phyloP scores from a whole-genome alignment of 176 grass and related monocot genomes.

The Lolium multiflorum region DNA sequence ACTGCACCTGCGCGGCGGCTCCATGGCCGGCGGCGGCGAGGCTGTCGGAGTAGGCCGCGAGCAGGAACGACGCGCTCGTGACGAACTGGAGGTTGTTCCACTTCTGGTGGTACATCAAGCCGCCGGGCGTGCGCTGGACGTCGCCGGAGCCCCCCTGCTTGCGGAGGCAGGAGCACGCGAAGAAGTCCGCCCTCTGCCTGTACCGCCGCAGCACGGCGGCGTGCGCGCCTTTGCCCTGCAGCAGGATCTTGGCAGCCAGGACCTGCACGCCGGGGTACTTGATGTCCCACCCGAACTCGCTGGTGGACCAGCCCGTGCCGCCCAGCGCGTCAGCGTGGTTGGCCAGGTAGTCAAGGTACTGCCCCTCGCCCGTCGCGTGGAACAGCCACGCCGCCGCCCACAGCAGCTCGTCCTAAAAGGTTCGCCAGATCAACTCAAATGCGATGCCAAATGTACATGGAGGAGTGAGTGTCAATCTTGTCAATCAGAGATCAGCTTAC shows the following conservation, averaged over 20 bases:
- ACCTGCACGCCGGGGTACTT: constrained; percentile 89
- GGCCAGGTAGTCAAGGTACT: constrained; percentile 79
- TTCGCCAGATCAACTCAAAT: not conserved
- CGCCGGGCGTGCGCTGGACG: constrained; percentile 69
- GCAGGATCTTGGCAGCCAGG: constrained; percentile 73
- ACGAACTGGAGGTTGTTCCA: constrained; percentile 98
- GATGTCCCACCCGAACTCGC: constrained; percentile 87
- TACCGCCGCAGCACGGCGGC: constrained; percentile 55
- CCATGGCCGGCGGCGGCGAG: constrained; percentile 42
- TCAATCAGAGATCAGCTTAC: constrained; percentile 8
- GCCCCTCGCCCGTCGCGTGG: constrained; percentile 50
- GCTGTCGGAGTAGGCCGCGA: constrained; percentile 73
- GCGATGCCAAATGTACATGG: not conserved
- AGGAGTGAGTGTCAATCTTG: not conserved
- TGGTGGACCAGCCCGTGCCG: constrained; percentile 67
- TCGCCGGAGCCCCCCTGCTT: constrained; percentile 48
- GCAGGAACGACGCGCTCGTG: constrained; percentile 75
- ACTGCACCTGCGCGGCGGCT: not conserved
- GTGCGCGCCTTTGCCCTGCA: constrained; percentile 48
- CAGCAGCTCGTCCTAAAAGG: constrained; percentile 74
- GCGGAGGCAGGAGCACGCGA: constrained; percentile 79
- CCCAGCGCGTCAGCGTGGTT: constrained; percentile 79
- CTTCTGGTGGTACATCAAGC: constrained; percentile 64
- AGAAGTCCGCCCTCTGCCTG: constrained; percentile 77
- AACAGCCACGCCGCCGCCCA: constrained; percentile 95